These are phyloP conservation scores for Fomitiporia mediterranea DNA, from an alignment of 1,284 basidiomycete genomes.

Conservation along the genomic window DNA sequence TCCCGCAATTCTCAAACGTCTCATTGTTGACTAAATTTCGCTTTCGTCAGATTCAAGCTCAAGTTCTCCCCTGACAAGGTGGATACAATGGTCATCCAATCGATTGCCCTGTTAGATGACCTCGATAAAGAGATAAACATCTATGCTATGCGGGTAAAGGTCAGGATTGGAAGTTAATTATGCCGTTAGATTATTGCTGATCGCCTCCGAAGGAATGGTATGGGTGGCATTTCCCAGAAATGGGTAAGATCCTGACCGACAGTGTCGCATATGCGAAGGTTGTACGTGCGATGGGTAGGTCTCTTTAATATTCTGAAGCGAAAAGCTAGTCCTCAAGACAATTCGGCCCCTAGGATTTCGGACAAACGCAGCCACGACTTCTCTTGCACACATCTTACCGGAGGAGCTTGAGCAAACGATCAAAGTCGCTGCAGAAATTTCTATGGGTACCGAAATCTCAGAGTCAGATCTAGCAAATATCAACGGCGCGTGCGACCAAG, in stretches of 20 bases:
- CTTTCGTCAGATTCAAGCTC: conserved; percentile 82
- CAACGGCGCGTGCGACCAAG: conserved; percentile 92
- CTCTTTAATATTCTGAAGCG: neutral
- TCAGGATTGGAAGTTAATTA: conserved; percentile 27
- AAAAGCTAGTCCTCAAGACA: conserved; percentile 18
- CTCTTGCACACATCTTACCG: conserved; percentile 87
- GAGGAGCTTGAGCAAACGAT: conserved; percentile 91
- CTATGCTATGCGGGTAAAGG: conserved; percentile 98
- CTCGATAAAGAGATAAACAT: conserved; percentile 99
- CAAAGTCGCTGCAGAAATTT: conserved; percentile 91
- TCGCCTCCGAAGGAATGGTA: conserved; percentile 84
- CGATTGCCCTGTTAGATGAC: conserved; percentile 97
- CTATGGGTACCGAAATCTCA: conserved; percentile 99
- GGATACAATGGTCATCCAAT: conserved; percentile 99
- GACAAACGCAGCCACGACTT: conserved; percentile 84
- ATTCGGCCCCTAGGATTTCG: conserved; percentile 66
- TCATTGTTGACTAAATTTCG: neutral
- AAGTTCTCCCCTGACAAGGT: conserved; percentile 99
- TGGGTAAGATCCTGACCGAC: conserved; percentile 97
- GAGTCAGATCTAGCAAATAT: conserved; percentile 95
- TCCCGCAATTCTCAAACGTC: conserved; percentile 2
- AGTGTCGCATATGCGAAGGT: conserved; percentile 96
- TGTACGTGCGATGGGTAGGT: conserved; percentile 78
- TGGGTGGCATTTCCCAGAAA: conserved; percentile 99
- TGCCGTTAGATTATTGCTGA: conserved; percentile 11